Conservation (phyloP, 257 asterid species). For the Apocynum venetum region DNA sequence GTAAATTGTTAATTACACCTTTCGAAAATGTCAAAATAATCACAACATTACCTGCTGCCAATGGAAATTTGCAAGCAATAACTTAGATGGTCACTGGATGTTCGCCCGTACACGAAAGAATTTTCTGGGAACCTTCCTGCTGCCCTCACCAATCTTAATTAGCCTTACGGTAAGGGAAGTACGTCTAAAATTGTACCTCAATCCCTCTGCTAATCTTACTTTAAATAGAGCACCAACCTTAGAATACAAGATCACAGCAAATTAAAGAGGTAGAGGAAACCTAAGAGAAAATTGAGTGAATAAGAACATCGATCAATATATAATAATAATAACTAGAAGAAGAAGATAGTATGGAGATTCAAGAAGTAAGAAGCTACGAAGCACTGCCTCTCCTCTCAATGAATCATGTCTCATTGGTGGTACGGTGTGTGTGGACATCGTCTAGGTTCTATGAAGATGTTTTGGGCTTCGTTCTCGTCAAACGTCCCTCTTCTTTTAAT, state of each 20-base stretch:
- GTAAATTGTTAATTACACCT: too few relatives aligned
- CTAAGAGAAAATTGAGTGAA: too few relatives aligned
- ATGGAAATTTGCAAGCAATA: too few relatives aligned
- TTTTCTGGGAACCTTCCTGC: slow-evolving; percentile 16
- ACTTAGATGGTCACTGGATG: background rate
- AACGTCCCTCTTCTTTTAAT: slow-evolving; percentile 38
- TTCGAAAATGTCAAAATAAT: too few relatives aligned
- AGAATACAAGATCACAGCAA: background rate
- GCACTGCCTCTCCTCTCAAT: slow-evolving; percentile 36
- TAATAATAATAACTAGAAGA: too few relatives aligned
- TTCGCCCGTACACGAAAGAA: slow-evolving; percentile 6
- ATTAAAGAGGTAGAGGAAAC: background rate
- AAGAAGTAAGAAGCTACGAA: slow-evolving; percentile 18
- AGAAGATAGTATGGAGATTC: slow-evolving; percentile 12
- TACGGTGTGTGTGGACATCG: slow-evolving; percentile 25
- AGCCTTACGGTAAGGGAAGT: background rate
- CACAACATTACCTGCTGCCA: too few relatives aligned
- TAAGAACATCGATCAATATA: too few relatives aligned
- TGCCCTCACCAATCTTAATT: background rate
- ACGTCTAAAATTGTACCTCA: background rate
- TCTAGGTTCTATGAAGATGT: slow-evolving; percentile 32
- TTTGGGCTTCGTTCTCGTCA: slow-evolving; percentile 33
- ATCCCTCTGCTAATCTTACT: background rate
- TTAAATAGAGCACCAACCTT: background rate
- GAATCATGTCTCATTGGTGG: slow-evolving; percentile 36